These are phyloP conservation scores for Rasamsonia emersonii DNA, from an alignment of 2,329 filamentous ascomycete species.

Conservation along the genomic window DNA sequence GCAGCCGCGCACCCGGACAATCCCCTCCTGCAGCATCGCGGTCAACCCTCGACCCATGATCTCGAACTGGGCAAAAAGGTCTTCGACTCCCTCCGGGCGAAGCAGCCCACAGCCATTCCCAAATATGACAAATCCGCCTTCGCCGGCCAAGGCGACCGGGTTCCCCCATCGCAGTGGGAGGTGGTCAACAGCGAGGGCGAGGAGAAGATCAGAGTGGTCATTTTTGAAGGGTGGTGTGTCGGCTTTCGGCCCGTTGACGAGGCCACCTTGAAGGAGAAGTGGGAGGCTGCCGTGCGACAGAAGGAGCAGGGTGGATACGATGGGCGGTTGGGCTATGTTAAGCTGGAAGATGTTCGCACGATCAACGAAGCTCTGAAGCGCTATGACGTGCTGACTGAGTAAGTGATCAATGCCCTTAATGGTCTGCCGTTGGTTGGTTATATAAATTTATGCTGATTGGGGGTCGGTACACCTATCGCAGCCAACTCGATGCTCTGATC, in stretches of 20 bases:
- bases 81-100: conserved; percentile 50
- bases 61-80: conserved; percentile 54
- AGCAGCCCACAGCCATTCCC: conserved; percentile 54
- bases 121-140: conserved; percentile 78
- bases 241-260: conserved; percentile 64
- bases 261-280: conserved; percentile 46
- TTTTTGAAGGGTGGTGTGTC: conserved; percentile 88
- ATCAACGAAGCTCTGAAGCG: conserved; percentile 50
- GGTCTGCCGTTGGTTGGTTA: no score
- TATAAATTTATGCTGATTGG: conserved; percentile 12
- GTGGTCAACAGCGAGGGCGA: conserved; percentile 34
- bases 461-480: conserved; percentile 13
- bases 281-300: conserved; percentile 38
- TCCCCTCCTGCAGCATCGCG: conserved; percentile 68
- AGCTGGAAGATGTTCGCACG: conserved; percentile 47
- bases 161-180: conserved; percentile 54
- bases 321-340: conserved; percentile 45
- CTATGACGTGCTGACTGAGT: conserved; percentile 54
- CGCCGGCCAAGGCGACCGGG: conserved; percentile 66
- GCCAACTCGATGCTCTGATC: conserved; percentile 53
- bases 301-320: conserved; percentile 40
- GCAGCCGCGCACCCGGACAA: conserved; percentile 60
- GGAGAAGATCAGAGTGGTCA: conserved; percentile 50
- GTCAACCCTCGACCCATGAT: conserved; percentile 79
- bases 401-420: no score